Percentiles rank a stretch among this genome's conserved stretches.
Conservation (phyloP, 2,329 filamentous ascomycete species). For the Sphaerulina musiva region DNA sequence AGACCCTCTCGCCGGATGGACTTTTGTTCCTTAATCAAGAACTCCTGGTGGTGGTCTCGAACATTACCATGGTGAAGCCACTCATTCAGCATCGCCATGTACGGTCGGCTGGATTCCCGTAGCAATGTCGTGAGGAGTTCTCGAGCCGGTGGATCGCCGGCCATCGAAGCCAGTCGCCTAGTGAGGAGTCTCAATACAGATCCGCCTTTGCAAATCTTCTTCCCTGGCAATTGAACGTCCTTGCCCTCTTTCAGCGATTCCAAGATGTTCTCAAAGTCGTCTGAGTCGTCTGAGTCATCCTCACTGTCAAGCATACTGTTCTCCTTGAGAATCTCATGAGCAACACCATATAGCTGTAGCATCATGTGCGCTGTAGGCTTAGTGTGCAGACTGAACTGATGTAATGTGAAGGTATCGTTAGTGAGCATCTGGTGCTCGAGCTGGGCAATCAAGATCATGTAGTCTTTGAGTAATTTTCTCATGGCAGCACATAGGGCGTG, state of each 20-base stretch:
- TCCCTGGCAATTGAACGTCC: constrained; percentile 73
- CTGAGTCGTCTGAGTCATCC: constrained; percentile 56
- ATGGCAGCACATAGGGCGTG: constrained; percentile 95
- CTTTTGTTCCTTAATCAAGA: constrained; percentile 90
- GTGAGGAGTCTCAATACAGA: constrained; percentile 86
- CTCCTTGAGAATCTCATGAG: constrained; percentile 77
- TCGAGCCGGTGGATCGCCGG: constrained; percentile 83
- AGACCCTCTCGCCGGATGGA: constrained; percentile 86
- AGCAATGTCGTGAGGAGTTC: constrained; percentile 74
- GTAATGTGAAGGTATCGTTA: constrained; percentile 81
- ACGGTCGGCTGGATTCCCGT: constrained; percentile 82
- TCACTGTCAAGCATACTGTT: constrained; percentile 83
- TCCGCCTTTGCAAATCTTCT: constrained; percentile 95
- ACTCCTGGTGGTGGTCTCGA: constrained; percentile 87
- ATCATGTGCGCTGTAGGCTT: constrained; percentile 88
- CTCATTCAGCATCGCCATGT: constrained; percentile 97
- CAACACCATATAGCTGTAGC: constrained; percentile 79
- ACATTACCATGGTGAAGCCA: constrained; percentile 97
- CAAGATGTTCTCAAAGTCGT: constrained; percentile 86
- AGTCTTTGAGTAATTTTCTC: constrained; percentile 84
- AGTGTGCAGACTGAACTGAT: constrained; percentile 86
- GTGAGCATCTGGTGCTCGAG: constrained; percentile 88
- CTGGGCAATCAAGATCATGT: constrained; percentile 85
- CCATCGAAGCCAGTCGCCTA: constrained; percentile 77
- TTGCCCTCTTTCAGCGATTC: constrained; percentile 83